Percentiles rank a stretch among this genome's conserved stretches.
Conservation (phyloP, 805 yeast genomes). For the Saturnispora besseyi region DNA sequence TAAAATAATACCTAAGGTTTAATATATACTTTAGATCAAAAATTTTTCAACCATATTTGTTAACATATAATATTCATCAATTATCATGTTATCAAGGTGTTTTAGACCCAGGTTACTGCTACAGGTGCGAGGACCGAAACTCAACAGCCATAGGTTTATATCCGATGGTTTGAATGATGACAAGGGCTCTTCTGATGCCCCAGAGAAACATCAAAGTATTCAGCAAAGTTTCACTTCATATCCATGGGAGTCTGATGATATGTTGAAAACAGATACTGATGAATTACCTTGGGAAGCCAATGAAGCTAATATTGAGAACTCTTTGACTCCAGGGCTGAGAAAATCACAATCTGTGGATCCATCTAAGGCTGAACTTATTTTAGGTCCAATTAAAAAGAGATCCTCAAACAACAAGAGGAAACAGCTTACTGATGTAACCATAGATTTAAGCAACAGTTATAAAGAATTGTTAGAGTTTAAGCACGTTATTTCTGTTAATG, state of each 20-base stretch:
- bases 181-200: neutral
- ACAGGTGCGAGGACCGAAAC: neutral
- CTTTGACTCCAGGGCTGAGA: neutral
- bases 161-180: constrained; percentile 5
- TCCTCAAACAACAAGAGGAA: constrained; percentile 3
- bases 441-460: constrained; percentile 25
- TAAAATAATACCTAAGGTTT: neutral
- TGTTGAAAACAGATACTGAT: neutral
- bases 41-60: neutral
- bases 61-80: neutral
- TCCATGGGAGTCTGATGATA: neutral
- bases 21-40: neutral
- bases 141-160: neutral
- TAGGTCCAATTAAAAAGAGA: constrained; percentile 20
- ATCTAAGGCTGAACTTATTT: constrained; percentile 16
- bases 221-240: constrained; percentile 5
- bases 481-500: constrained; percentile 18
- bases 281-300: constrained; percentile 11
- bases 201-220: constrained; percentile 7
- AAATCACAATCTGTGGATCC: constrained; percentile 9
- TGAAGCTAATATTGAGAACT: neutral
- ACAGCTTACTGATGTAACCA: neutral
- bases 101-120: neutral
- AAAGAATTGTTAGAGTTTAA: constrained; percentile 25
- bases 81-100: neutral